phyloP scores from a whole-genome alignment of 140 eudicot genomes.

The Bidens hawaiensis region DNA sequence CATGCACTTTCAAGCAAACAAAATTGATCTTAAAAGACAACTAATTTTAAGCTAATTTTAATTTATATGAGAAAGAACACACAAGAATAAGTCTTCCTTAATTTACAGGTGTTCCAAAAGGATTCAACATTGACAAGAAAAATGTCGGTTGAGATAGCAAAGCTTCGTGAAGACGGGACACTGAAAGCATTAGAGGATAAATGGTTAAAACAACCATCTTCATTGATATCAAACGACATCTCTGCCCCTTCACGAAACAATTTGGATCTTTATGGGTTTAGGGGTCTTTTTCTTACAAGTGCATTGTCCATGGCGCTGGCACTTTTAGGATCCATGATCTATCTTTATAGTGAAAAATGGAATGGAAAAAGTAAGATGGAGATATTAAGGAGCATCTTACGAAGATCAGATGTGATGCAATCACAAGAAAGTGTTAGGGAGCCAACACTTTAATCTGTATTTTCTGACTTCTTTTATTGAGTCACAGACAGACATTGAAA shows the following conservation, averaged over 20 bases:
- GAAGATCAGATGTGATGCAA: not conserved
- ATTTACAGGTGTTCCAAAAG: conserved; percentile 28
- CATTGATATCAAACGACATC: not conserved
- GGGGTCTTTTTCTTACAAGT: conserved; percentile 28
- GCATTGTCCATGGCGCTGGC: conserved; percentile 20
- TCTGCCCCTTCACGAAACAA: conserved; percentile 1
- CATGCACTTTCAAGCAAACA: not conserved
- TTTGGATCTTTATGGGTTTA: conserved; percentile 21
- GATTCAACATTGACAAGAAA: conserved; percentile 27
- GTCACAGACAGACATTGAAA: too few relatives aligned
- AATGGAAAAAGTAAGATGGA: conserved; percentile 1
- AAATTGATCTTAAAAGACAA: too few relatives aligned
- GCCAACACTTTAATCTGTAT: not conserved
- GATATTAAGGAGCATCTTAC: not conserved
- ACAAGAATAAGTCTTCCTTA: not conserved
- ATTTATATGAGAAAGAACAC: not conserved
- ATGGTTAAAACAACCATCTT: conserved; percentile 25
- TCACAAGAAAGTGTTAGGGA: not conserved
- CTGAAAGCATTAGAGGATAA: conserved; percentile 23
- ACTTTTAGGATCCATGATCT: conserved; percentile 1
- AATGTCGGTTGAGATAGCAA: conserved; percentile 26
- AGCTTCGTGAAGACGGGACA: conserved; percentile 42
- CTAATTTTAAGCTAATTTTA: too few relatives aligned
- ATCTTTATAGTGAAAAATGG: conserved; percentile 1
- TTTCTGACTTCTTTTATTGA: not conserved